A percentile compares a stretch with the other conserved stretches of the same genome.
Conservation (phyloP, 1,139 yeast genomes). For the Zygoascus hellenicus region DNA sequence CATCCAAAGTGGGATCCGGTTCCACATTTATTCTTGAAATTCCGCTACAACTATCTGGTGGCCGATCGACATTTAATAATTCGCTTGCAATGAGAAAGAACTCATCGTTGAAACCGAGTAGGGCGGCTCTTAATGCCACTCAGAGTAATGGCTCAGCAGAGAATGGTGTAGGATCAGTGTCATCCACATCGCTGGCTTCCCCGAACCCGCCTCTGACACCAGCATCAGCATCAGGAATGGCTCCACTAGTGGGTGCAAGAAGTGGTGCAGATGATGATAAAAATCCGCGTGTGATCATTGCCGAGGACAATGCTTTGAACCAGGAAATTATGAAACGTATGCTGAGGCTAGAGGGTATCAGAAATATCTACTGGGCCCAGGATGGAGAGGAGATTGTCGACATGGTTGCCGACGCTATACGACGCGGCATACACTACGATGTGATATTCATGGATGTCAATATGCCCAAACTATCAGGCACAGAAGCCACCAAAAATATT, state of each 20-base stretch:
- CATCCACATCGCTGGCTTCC: background rate
- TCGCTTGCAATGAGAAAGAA: background rate
- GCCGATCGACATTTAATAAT: background rate
- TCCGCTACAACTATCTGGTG: conserved; percentile 44
- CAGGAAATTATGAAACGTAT: conserved; percentile 86
- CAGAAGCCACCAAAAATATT: conserved; percentile 71
- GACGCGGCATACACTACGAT: conserved; percentile 44
- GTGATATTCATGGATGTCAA: conserved; percentile 93
- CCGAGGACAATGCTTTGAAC: conserved; percentile 88
- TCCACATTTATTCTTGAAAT: conserved; percentile 74
- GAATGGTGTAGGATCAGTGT: background rate
- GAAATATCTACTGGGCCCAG: conserved; percentile 65
- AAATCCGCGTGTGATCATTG: conserved; percentile 59
- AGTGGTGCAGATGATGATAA: background rate
- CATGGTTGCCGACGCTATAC: conserved; percentile 48
- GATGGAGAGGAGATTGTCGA: conserved; percentile 89
- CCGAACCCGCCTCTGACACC: conserved; percentile 2
- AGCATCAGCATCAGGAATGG: background rate
- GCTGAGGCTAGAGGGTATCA: conserved; percentile 74
- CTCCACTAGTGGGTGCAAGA: background rate
- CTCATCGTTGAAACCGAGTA: background rate
- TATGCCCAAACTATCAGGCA: conserved; percentile 91
- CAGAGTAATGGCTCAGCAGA: background rate
- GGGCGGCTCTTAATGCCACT: background rate
- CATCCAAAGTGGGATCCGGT: conserved; percentile 68